phyloP scores from a whole-genome alignment of 345 rosid genomes.

The Eutrema heterophyllum region DNA sequence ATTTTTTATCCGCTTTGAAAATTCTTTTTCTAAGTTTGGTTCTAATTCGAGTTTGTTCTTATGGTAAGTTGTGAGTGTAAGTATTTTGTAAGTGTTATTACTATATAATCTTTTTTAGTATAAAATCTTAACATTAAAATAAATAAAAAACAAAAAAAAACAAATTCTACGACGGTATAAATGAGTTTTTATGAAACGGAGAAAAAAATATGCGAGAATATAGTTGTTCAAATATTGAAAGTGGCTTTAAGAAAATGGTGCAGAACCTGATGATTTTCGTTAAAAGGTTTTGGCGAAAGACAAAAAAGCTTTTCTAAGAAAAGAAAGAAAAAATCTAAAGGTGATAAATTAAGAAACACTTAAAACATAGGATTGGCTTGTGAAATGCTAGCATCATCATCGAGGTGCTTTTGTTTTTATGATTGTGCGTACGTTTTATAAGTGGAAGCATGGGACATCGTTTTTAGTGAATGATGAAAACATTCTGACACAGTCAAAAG shows the following conservation, averaged over 20 bases:
- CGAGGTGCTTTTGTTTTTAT: slow-evolving; percentile 19
- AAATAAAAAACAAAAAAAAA: no score
- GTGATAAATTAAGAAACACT: neutral
- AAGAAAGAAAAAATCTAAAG: neutral
- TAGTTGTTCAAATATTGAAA: neutral
- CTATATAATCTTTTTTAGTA: no score
- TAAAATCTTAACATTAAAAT: no score
- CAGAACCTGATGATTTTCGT: neutral
- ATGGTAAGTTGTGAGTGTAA: no score
- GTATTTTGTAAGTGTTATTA: no score
- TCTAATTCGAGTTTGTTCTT: no score
- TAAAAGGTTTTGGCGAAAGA: slow-evolving; percentile 1
- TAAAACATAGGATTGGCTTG: slow-evolving; percentile 23
- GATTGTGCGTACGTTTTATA: slow-evolving; percentile 9
- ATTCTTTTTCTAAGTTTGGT: no score
- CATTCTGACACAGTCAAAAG: slow-evolving; percentile 20
- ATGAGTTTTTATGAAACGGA: neutral
- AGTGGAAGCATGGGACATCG: slow-evolving; percentile 26
- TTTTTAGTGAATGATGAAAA: slow-evolving; percentile 25
- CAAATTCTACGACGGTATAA: neutral
- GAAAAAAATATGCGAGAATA: neutral
- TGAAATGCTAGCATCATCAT: slow-evolving; percentile 21
- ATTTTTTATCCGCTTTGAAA: no score
- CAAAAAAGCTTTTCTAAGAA: neutral
- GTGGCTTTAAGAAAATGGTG: slow-evolving; percentile 10